Percentiles rank a stretch among this genome's conserved stretches.
Evolutionary conservation across 352 stramenopile genomes (phyloP).

Genomic region (Phytophthora litchii): DNA sequence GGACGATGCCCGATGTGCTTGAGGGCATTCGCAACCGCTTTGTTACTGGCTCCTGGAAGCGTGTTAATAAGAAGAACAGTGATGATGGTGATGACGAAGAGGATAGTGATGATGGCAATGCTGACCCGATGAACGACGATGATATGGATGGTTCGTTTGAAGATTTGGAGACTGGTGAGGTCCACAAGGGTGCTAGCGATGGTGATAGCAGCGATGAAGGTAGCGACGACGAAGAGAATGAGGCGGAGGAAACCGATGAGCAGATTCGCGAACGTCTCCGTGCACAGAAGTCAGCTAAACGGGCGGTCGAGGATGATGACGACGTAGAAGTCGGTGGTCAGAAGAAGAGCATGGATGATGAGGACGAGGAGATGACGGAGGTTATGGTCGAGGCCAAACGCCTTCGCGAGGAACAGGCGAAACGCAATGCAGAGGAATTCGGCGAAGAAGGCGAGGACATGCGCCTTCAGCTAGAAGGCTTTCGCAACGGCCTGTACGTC

Average conservation of each 20-base stretch:
- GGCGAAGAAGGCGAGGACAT: conserved; percentile 93
- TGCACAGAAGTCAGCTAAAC: conserved; percentile 92
- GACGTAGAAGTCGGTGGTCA: conserved; percentile 42
- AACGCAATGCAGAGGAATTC: conserved; percentile 95
- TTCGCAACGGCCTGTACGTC: conserved; percentile 97
- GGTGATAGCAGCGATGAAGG: conserved; percentile 36
- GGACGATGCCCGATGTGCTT: conserved; percentile 73
- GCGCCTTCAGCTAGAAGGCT: conserved; percentile 94
- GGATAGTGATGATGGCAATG: conserved; percentile 45
- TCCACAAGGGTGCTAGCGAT: conserved; percentile 45
- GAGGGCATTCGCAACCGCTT: conserved; percentile 93
- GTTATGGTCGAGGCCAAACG: conserved; percentile 87
- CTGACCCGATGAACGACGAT: conserved; percentile 82
- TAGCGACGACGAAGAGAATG: conserved; percentile 38
- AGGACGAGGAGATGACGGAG: conserved; percentile 89
- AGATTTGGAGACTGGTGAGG: conserved; percentile 96
- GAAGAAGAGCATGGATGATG: conserved; percentile 55
- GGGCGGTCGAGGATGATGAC: conserved; percentile 72
- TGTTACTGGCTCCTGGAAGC: conserved; percentile 96
- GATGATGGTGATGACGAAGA: conserved; percentile 53
- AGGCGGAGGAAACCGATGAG: conserved; percentile 75
- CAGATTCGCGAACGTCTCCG: conserved; percentile 87
- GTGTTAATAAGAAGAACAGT: conserved; percentile 47
- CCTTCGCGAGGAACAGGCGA: conserved; percentile 79
- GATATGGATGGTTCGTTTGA: conserved; percentile 97